phyloP scores from a whole-genome alignment of 768 basidiomycete species.

The Austroboletus eburneus region DNA sequence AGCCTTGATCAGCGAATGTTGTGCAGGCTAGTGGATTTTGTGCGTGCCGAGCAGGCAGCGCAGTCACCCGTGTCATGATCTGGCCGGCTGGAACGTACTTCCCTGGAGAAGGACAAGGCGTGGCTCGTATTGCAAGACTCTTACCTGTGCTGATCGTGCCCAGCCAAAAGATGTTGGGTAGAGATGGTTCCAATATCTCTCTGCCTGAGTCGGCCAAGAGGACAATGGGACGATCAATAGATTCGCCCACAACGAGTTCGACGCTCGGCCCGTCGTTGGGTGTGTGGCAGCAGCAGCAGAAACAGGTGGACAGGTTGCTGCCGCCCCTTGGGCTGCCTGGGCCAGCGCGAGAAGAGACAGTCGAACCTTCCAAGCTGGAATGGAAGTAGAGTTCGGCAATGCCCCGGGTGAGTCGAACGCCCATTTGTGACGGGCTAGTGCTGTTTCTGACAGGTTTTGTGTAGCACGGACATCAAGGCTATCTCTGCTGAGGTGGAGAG shows the following conservation, averaged over 20 bases:
- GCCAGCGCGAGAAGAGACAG: too few species aligned
- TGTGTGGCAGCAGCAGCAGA: too few species aligned
- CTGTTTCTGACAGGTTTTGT: slow-evolving; percentile 9
- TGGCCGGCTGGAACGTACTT: slow-evolving; percentile 43
- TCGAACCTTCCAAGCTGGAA: slow-evolving; percentile 25
- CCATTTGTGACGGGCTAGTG: slow-evolving; percentile 5
- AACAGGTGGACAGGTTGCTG: slow-evolving; percentile 77
- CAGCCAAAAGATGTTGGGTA: slow-evolving; percentile 16
- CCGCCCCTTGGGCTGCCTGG: too few species aligned
- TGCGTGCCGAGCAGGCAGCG: slow-evolving; percentile 53
- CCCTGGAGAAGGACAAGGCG: slow-evolving; percentile 57
- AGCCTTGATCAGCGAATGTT: slow-evolving; percentile 64
- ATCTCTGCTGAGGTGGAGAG: slow-evolving; percentile 78
- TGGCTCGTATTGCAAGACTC: slow-evolving; percentile 73
- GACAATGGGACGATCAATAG: neutral
- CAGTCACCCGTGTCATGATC: slow-evolving; percentile 68
- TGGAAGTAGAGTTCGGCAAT: slow-evolving; percentile 46
- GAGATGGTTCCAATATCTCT: slow-evolving; percentile 30
- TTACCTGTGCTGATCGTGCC: slow-evolving; percentile 54
- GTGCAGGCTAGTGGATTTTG: slow-evolving; percentile 58
- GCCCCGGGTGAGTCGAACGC: slow-evolving; percentile 47
- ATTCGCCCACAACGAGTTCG: slow-evolving; percentile 21
- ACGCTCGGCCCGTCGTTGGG: slow-evolving; percentile 21
- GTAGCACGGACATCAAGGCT: slow-evolving; percentile 75
- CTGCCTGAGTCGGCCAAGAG: slow-evolving; percentile 24